These are phyloP conservation scores for Umbilicus rupestris DNA, from an alignment of 164 flowering plant genomes.

Conservation along the genomic window DNA sequence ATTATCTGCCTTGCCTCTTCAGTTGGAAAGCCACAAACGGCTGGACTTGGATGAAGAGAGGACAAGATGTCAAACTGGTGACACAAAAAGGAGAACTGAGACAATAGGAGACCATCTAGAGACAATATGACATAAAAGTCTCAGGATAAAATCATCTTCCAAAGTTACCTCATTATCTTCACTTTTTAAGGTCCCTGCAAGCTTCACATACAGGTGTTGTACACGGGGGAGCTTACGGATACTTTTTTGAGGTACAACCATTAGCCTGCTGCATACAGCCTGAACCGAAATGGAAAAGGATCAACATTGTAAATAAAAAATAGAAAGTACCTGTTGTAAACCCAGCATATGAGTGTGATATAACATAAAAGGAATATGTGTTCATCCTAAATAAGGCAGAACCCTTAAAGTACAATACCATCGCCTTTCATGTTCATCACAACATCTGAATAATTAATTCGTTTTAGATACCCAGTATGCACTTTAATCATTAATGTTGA, in stretches of 20 bases:
- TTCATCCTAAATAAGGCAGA: not conserved
- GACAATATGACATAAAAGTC: not conserved
- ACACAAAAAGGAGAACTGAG: conserved; percentile 7
- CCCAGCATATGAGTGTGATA: not conserved
- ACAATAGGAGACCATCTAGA: not conserved
- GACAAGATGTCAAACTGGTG: conserved; percentile 73
- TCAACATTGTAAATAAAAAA: no score
- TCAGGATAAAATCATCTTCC: not conserved
- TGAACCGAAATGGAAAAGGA: conserved; percentile 18
- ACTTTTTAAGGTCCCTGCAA: conserved; percentile 55
- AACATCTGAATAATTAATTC: not conserved
- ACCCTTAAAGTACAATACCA: not conserved
- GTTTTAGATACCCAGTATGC: not conserved
- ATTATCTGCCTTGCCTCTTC: conserved; percentile 75
- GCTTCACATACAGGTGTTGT: conserved; percentile 75
- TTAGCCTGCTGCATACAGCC: conserved; percentile 54
- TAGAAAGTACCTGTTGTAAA: not conserved
- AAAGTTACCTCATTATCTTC: conserved; percentile 79
- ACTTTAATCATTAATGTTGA: not conserved
- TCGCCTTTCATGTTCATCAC: not conserved
- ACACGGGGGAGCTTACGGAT: conserved; percentile 77
- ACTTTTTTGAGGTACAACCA: conserved; percentile 57
- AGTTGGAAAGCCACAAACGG: conserved; percentile 90
- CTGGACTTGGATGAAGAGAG: conserved; percentile 93
- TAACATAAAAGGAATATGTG: not conserved